A percentile compares a stretch with the other conserved stretches of the same genome.
Evolutionary conservation across 345 rosid genomes (phyloP).

Genomic region (Citrus sp.): DNA sequence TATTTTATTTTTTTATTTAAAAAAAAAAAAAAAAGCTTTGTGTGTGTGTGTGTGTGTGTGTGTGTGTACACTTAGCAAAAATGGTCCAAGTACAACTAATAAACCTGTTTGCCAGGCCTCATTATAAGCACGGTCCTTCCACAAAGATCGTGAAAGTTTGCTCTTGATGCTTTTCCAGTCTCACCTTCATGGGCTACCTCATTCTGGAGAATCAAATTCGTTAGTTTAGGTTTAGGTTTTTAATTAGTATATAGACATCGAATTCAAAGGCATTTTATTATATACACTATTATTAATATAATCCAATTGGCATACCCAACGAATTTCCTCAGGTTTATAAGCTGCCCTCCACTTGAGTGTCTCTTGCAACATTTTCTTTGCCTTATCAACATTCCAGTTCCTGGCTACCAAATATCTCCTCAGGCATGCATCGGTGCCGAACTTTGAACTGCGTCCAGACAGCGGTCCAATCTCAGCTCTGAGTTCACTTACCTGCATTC

Average conservation of each 20-base stretch:
- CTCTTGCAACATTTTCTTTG: conserved; percentile 80
- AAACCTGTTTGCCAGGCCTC: conserved; percentile 91
- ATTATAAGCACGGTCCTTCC: conserved; percentile 88
- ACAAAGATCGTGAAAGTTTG: conserved; percentile 61
- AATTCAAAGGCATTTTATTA: too few relatives aligned
- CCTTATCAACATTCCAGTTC: conserved; percentile 78
- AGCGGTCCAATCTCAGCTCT: conserved; percentile 67
- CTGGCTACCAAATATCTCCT: conserved; percentile 86
- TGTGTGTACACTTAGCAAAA: background rate
- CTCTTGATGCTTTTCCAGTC: conserved; percentile 86
- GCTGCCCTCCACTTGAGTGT: conserved; percentile 80
- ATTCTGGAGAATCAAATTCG: conserved; percentile 31
- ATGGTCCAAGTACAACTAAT: background rate
- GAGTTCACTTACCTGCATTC: conserved; percentile 58
- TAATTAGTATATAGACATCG: too few relatives aligned
- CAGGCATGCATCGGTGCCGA: conserved; percentile 66
- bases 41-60: too few relatives aligned
- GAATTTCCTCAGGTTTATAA: conserved; percentile 89
- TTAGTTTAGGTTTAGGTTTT: too few relatives aligned
- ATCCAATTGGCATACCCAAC: conserved; percentile 56
- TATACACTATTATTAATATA: too few relatives aligned
- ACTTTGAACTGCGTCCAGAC: conserved; percentile 57
- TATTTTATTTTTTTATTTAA: background rate
- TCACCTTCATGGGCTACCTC: conserved; percentile 91
- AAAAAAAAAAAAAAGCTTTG: background rate